Evolutionary conservation across 1,139 yeast species (phyloP), one percentile per base, ranked within the genome.

Genomic region (Yamadazyma friedrichii): DNA sequence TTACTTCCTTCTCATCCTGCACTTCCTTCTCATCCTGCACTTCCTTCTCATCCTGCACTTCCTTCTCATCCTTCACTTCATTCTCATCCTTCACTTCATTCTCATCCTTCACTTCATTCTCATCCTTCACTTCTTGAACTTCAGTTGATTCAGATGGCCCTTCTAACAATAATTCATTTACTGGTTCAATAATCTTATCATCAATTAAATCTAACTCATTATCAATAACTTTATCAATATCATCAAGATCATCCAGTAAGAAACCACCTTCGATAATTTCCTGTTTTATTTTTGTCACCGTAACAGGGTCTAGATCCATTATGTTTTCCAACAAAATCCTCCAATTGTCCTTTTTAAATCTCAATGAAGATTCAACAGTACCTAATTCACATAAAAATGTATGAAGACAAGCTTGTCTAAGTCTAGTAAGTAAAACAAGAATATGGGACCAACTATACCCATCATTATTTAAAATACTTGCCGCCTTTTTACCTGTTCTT

Each of bases 391-490:
- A 93, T 43, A 93, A 67, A 52, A 77, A 82, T 33, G 83, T 80
- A 61, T 93, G 98, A 53, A 91, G 83, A 57, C 97, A 88, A 2
- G 96, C 94, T 62, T 93, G 98, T 46, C 98, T 74, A 52, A 93
- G 70, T 39, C 98, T 74, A 36, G 91, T 65, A 45, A 93, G 70
- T 52, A 91, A 64, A 0, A 89, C 82, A 51, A 93, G 74, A 42
- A 88, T 82, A 43, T 76, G 76, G 4, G 84, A 74, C 54, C 78
- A 80, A 40, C 71, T 64, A 32, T 77, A 75, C 2, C 53, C 47
- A 11, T 61, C 56, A 8, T 35, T 6, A n/a, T 59, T 52, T 55
- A 84, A 59, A 48, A 81, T 65, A 44, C 62, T 70, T 47, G 69
- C 66, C 1, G 94, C 94, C 40, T 75, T 66, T 36, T 62, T 64